A percentile compares a stretch with the other conserved stretches of the same genome.
These are phyloP conservation scores for Puccinia polysora DNA, from an alignment of 1,284 basidiomycete genomes.

Conservation along the genomic window DNA sequence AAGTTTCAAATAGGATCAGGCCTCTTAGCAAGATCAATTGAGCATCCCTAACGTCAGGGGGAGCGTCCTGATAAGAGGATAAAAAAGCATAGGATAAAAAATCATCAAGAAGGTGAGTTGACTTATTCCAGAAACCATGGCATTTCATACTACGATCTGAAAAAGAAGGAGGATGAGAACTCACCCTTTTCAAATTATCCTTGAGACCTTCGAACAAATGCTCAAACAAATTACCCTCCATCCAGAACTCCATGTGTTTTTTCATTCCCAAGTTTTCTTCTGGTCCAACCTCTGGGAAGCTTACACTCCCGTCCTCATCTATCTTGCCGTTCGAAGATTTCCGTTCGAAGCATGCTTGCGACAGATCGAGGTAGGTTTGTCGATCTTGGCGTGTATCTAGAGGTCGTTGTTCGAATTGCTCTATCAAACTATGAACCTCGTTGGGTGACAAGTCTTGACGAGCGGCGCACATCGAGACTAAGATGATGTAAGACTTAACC, in stretches of 20 bases:
- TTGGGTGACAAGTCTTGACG: neutral
- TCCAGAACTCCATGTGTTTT: slow-evolving; percentile 36
- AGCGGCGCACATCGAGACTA: slow-evolving; percentile 40
- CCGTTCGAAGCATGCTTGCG: slow-evolving; percentile 34
- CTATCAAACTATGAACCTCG: slow-evolving; percentile 16
- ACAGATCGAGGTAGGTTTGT: slow-evolving; percentile 24
- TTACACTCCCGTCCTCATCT: neutral
- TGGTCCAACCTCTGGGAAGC: too few species aligned
- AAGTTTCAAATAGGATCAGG: slow-evolving; percentile 26
- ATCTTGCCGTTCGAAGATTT: slow-evolving; percentile 12
- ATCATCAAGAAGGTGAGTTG: too few species aligned
- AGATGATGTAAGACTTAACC: neutral
- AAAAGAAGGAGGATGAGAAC: neutral
- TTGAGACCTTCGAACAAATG: slow-evolving; percentile 35
- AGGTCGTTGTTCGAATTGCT: slow-evolving; percentile 16
- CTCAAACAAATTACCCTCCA: slow-evolving; percentile 32
- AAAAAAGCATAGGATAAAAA: neutral
- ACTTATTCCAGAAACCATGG: neutral
- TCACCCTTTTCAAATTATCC: slow-evolving; percentile 29
- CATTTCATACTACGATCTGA: neutral
- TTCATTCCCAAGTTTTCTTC: slow-evolving; percentile 23
- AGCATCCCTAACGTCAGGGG: slow-evolving; percentile 19
- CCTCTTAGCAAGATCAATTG: slow-evolving; percentile 40
- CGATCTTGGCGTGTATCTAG: neutral
- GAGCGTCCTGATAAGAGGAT: neutral